These are phyloP conservation scores for Tuctoria greenei DNA, from an alignment of 176 grass and related monocot species.

Conservation along the genomic window DNA sequence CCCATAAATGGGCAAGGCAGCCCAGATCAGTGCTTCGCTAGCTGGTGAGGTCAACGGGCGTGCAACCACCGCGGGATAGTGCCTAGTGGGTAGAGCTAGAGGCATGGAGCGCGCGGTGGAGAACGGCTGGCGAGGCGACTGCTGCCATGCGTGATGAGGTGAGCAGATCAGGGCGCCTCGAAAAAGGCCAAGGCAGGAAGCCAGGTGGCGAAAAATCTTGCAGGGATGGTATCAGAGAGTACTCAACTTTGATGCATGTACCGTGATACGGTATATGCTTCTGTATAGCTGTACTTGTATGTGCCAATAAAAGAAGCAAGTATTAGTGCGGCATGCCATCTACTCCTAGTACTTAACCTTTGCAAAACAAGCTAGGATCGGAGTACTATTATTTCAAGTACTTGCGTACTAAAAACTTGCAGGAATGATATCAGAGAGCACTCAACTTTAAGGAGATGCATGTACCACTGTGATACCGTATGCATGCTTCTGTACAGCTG, in stretches of 20 bases:
- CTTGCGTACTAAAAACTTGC: too few relatives aligned
- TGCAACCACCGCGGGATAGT: too few relatives aligned
- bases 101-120: too few relatives aligned
- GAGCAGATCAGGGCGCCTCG: neutral
- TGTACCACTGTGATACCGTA: too few relatives aligned
- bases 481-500: too few relatives aligned
- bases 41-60: neutral
- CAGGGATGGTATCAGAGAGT: neutral
- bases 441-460: too few relatives aligned
- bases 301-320: neutral
- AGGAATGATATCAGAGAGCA: too few relatives aligned
- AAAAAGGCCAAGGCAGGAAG: conserved; percentile 1
- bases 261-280: neutral
- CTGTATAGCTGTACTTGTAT: neutral
- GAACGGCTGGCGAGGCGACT: too few relatives aligned
- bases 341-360: too few relatives aligned
- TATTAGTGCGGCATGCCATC: neutral
- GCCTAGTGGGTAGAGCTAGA: neutral
- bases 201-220: too few relatives aligned
- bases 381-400: too few relatives aligned
- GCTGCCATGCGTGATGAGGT: neutral
- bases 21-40: conserved; percentile 19
- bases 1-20: conserved; percentile 21
- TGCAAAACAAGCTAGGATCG: too few relatives aligned
- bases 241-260: neutral